phyloP scores from a whole-genome alignment of 371 early-diverging fungal species.

The Mortierella sp. region DNA sequence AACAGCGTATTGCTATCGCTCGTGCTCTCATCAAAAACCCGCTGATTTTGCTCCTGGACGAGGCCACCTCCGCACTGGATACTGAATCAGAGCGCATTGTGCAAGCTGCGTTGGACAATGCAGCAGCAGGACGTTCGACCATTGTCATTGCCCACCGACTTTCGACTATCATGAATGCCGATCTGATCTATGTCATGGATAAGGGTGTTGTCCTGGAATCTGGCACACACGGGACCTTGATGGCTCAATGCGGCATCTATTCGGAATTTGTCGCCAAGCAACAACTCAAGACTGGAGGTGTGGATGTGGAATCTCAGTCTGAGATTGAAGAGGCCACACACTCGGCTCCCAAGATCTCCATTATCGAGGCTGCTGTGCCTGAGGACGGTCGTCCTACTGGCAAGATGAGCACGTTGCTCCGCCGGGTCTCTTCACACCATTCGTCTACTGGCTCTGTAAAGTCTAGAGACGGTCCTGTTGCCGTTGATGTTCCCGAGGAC shows the following conservation, averaged over 20 bases:
- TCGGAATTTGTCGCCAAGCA: neutral
- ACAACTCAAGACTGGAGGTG: neutral
- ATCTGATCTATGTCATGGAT: constrained; percentile 1
- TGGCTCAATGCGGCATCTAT: neutral
- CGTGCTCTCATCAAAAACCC: constrained; percentile 63
- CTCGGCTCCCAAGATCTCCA: too few relatives aligned
- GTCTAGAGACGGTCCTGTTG: constrained; percentile 23
- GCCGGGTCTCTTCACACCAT: constrained; percentile 49
- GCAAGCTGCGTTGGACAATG: neutral
- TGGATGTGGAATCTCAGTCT: constrained; percentile 12
- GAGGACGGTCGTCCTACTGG: constrained; percentile 31
- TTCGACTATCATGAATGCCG: neutral
- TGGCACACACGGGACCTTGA: neutral
- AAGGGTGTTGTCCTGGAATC: neutral
- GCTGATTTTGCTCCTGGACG: neutral
- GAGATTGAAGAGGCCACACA: too few relatives aligned
- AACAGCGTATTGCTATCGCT: constrained; percentile 86
- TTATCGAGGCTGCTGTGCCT: constrained; percentile 26
- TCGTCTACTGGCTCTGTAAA: constrained; percentile 39
- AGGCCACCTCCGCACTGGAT: neutral
- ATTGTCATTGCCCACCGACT: neutral
- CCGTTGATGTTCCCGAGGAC: constrained; percentile 20
- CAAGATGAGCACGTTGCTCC: constrained; percentile 28
- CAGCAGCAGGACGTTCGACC: neutral
- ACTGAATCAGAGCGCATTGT: neutral